Conservation (phyloP, 2,329 filamentous ascomycete species). For the Paracorniculantispora psalliotae region DNA sequence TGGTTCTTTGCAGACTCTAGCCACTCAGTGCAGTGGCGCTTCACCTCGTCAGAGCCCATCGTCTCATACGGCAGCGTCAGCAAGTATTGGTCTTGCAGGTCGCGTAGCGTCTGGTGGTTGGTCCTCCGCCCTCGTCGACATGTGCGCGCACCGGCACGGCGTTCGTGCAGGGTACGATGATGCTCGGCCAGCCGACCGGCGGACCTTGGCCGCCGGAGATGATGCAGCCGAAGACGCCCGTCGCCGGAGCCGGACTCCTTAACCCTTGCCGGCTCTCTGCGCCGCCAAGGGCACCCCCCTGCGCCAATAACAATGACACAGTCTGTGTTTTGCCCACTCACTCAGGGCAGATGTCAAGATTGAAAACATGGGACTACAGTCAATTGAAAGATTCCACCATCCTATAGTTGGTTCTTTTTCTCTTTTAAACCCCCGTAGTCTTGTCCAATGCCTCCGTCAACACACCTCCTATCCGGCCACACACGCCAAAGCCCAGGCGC, state of each 20-base stretch:
- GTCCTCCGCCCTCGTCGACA: not conserved
- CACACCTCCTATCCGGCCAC: no score
- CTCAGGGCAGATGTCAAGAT: not conserved
- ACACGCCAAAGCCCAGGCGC: no score
- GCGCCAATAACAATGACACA: constrained; percentile 2
- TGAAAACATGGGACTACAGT: no score
- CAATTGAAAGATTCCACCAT: no score
- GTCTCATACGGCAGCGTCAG: not conserved
- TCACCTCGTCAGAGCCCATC: not conserved
- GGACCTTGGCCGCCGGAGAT: constrained; percentile 18
- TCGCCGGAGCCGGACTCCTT: constrained; percentile 1
- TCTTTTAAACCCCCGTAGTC: no score
- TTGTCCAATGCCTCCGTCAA: no score
- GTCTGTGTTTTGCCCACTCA: not conserved
- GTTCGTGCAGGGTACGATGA: constrained; percentile 16
- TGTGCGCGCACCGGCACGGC: not conserved
- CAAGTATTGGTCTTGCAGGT: not conserved
- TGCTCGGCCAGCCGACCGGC: constrained; percentile 15
- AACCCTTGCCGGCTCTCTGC: no score
- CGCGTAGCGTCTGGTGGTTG: not conserved
- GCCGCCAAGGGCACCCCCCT: not conserved
- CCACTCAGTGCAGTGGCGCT: not conserved
- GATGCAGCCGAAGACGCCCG: constrained; percentile 19
- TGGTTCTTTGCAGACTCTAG: not conserved
- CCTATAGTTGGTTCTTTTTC: no score